Conservation (phyloP, 2,329 filamentous ascomycete genomes). For the Xylariaceae sp. region DNA sequence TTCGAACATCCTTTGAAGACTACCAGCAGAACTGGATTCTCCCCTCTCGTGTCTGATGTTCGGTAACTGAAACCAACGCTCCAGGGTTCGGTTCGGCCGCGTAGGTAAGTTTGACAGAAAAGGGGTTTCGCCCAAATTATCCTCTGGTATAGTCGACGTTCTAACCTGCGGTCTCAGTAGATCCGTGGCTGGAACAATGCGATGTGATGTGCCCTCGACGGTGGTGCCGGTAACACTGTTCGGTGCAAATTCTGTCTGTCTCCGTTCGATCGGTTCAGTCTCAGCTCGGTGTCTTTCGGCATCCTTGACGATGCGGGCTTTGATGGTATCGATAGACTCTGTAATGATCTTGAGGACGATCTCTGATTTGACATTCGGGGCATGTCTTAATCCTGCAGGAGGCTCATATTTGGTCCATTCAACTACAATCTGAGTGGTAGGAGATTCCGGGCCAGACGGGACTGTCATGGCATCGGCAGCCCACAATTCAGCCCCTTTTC, state of each 20-base stretch:
- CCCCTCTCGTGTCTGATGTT: slow-evolving; percentile 32
- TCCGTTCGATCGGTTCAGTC: slow-evolving; percentile 20
- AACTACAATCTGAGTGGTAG: slow-evolving; percentile 25
- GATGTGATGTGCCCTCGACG: neutral
- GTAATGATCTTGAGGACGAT: slow-evolving; percentile 40
- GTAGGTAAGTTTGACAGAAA: slow-evolving; percentile 7
- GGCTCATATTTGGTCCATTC: slow-evolving; percentile 47
- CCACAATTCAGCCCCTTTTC: slow-evolving; percentile 24
- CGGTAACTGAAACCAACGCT: slow-evolving; percentile 35
- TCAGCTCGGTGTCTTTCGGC: slow-evolving; percentile 26
- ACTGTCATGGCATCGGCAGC: neutral
- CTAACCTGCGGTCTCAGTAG: neutral
- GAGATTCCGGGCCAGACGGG: neutral
- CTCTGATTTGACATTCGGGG: slow-evolving; percentile 37
- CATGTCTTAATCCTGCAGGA: slow-evolving; percentile 38
- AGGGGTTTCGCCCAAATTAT: neutral
- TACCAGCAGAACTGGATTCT: slow-evolving; percentile 36
- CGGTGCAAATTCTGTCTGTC: slow-evolving; percentile 21
- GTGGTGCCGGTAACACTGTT: neutral
- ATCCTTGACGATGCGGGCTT: slow-evolving; percentile 33
- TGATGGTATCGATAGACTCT: slow-evolving; percentile 44
- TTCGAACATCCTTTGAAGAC: slow-evolving; percentile 14
- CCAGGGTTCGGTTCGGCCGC: slow-evolving; percentile 32
- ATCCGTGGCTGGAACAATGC: neutral
- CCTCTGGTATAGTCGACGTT: neutral